Base-by-base conservation (phyloP, 2,329 filamentous ascomycete species). In the Thielaviopsis ethacetica region DNA sequence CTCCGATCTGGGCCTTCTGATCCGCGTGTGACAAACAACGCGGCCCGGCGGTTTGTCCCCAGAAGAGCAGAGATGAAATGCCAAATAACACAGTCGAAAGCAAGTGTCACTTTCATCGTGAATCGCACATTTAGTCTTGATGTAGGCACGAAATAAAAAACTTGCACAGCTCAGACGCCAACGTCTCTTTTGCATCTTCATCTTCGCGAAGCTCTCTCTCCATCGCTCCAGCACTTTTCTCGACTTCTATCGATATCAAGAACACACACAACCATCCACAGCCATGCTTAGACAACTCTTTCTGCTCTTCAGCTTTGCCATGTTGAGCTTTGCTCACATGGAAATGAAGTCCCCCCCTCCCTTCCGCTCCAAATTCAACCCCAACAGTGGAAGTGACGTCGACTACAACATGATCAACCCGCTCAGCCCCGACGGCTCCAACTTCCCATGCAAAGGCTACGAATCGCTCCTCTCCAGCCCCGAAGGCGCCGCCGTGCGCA, bases 371-470 rank as follows among this genome's bases (percentile, higher is more conserved):
- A 64, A 63, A 38, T 62, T 62, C 57, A 68, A 68, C 59, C 65
- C 66, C 34, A 62, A 66, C 47, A 62, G 61, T 6, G 63, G 62
- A 15, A 69, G 69, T 54, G 65, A 71, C 50, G 73, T 76, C 62
- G 80, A 84, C 66, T 68, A 64, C 59, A 82, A 81, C 67, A 76
- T 76, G 61, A 82, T 81, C 65, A 79, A 77, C 13, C 75, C 74
- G 10, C 81, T 83, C 1, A 69, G 82, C 5, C 65, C 71, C 0
- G 62, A 72, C 22, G 75, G 78, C 60, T 76, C 74, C 21, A 74
- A 84, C 65, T 85, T 78, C 63, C 77, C 82, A 1, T 85, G 82
- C 72, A 84, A 84, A 68, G 77, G 79, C 34, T 65, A 65, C 49
- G 63, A 64, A 5, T 50, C 41, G 1, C 62, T 67, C 10, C 54